phyloP scores from a whole-genome alignment of 2,329 filamentous ascomycete genomes.

The Amylocarpus encephaloides region DNA sequence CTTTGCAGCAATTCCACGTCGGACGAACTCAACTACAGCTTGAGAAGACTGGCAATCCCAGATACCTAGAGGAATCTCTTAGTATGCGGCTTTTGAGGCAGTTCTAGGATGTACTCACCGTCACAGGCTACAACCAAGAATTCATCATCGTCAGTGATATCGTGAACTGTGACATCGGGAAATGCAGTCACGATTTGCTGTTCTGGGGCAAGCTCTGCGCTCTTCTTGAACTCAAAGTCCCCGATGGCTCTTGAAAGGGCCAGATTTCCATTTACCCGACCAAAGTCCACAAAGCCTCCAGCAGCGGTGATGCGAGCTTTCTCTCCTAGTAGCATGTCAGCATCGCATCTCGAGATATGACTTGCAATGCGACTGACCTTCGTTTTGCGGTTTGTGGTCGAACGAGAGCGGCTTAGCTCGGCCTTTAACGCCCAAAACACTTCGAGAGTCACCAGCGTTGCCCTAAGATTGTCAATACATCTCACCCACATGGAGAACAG shows the following conservation, averaged over 20 bases:
- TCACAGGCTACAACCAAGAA: conserved; percentile 92
- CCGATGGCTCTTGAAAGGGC: conserved; percentile 95
- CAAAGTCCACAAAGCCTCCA: conserved; percentile 96
- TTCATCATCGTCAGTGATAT: conserved; percentile 87
- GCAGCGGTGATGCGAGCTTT: conserved; percentile 94
- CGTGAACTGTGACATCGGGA: conserved; percentile 88
- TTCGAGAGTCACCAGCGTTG: conserved; percentile 93
- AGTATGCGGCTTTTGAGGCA: conserved; percentile 12
- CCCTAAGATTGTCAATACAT: conserved; percentile 54
- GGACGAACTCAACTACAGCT: conserved; percentile 92
- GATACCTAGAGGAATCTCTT: conserved; percentile 61
- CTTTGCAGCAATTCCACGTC: conserved; percentile 92
- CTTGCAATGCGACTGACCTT: conserved; percentile 51
- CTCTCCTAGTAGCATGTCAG: conserved; percentile 57
- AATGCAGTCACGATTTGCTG: conserved; percentile 97
- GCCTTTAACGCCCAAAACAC: conserved; percentile 92
- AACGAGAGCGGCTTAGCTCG: conserved; percentile 97
- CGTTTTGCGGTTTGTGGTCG: conserved; percentile 98
- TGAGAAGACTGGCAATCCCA: conserved; percentile 99
- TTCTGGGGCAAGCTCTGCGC: conserved; percentile 91
- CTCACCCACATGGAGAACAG: not conserved
- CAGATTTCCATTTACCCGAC: conserved; percentile 95
- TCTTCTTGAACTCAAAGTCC: conserved; percentile 99
- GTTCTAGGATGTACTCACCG: conserved; percentile 51
- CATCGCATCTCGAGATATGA: conserved; percentile 17